phyloP scores from a whole-genome alignment of 2,329 filamentous ascomycete species.

The Paecilomyces sp. region DNA sequence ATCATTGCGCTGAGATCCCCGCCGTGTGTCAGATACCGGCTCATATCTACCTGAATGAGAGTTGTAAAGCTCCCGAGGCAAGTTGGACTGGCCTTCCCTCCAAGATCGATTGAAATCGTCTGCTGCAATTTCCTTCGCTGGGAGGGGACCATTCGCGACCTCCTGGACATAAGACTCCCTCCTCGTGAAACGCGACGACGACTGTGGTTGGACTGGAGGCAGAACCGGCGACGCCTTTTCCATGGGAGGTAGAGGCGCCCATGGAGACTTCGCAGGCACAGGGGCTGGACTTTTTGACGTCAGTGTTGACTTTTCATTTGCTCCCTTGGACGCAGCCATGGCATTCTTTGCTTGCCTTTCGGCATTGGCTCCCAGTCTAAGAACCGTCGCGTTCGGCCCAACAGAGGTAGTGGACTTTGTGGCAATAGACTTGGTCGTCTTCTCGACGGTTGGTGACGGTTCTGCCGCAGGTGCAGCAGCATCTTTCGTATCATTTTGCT shows the following conservation, averaged over 20 bases:
- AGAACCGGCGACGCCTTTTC: conserved; percentile 71
- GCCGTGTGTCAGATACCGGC: conserved; percentile 68
- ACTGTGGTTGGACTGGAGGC: conserved; percentile 34
- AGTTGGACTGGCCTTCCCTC: conserved; percentile 60
- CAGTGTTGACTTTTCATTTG: conserved; percentile 46
- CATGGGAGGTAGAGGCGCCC: conserved; percentile 79
- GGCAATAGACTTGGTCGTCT: conserved; percentile 17
- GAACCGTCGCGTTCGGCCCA: conserved; percentile 43
- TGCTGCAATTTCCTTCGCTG: conserved; percentile 77
- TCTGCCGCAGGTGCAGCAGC: conserved; percentile 11
- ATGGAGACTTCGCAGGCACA: conserved; percentile 77
- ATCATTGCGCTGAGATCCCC: conserved; percentile 63
- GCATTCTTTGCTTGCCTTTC: conserved; percentile 39
- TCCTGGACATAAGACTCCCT: conserved; percentile 54
- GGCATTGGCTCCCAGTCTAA: conserved; percentile 40
- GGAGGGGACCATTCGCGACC: conserved; percentile 42
- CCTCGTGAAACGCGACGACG: conserved; percentile 43
- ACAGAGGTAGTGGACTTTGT: conserved; percentile 36
- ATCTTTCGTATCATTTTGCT: conserved; percentile 13
- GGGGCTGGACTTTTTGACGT: conserved; percentile 42
- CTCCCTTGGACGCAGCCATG: conserved; percentile 41
- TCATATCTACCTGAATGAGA: conserved; percentile 94
- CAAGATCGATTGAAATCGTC: conserved; percentile 89
- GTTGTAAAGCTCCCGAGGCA: conserved; percentile 77
- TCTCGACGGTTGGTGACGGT: conserved; percentile 16